Percentiles rank a stretch among this genome's conserved stretches.
phyloP scores from a whole-genome alignment of 345 rosid species.

The Citropsis articulata region DNA sequence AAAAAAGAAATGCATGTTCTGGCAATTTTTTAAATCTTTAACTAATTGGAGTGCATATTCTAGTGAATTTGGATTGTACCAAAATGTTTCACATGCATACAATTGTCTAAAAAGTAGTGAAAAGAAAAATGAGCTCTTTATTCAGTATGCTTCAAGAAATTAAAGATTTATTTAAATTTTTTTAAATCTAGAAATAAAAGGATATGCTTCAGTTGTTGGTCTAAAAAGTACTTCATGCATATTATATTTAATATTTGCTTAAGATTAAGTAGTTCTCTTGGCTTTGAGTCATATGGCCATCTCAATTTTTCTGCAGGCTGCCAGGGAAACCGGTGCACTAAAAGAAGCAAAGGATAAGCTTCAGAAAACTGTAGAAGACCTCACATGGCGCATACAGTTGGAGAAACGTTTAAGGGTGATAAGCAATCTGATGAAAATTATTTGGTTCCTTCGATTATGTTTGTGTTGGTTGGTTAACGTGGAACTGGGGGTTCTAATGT shows the following conservation, averaged over 20 bases:
- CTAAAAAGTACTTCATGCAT: background rate
- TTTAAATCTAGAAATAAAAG: background rate
- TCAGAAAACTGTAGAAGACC: slow-evolving; percentile 69
- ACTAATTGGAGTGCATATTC: background rate
- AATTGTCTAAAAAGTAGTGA: background rate
- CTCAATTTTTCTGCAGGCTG: slow-evolving; percentile 41
- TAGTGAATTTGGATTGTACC: background rate
- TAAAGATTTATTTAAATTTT: background rate
- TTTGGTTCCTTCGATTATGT: slow-evolving; percentile 2
- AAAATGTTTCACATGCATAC: background rate
- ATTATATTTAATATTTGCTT: background rate
- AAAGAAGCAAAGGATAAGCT: slow-evolving; percentile 80
- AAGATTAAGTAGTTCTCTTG: background rate
- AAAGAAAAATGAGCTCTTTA: background rate
- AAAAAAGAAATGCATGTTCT: background rate
- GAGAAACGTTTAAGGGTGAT: slow-evolving; percentile 70
- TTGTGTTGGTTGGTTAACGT: background rate
- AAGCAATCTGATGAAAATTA: background rate
- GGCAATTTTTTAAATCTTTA: background rate
- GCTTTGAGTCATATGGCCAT: background rate
- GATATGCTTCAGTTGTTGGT: background rate
- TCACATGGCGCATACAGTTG: slow-evolving; percentile 69
- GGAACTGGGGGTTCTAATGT: background rate
- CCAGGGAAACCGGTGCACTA: slow-evolving; percentile 75
- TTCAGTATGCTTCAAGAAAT: background rate